phyloP scores from a whole-genome alignment of 2,329 filamentous ascomycete genomes.

The Phyllosticta citriasiana region DNA sequence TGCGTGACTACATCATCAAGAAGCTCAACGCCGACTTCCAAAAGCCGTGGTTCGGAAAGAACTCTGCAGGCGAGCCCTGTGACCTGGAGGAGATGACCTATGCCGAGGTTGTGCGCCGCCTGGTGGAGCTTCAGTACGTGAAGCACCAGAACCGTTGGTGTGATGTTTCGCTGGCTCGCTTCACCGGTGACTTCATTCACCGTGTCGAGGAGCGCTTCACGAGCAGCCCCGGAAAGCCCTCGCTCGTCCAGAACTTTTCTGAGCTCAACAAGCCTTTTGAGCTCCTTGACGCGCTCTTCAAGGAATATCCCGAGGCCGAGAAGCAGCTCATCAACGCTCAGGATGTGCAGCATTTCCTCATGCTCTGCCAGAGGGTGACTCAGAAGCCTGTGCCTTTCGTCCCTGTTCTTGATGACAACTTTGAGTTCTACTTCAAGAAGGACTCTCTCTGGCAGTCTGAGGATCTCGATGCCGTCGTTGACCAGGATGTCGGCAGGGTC shows the following conservation, averaged over 20 bases:
- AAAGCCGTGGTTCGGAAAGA: constrained; percentile 40
- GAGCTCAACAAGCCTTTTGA: constrained; percentile 77
- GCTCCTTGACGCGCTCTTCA: constrained; percentile 67
- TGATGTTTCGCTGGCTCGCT: constrained; percentile 59
- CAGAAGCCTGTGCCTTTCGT: constrained; percentile 98
- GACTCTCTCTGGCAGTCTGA: constrained; percentile 99
- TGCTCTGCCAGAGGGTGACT: constrained; percentile 79
- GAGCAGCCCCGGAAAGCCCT: constrained; percentile 57
- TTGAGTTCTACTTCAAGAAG: constrained; percentile 99
- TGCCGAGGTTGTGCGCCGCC: constrained; percentile 34
- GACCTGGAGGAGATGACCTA: constrained; percentile 42
- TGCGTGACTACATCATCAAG: constrained; percentile 36
- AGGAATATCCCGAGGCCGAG: constrained; percentile 76
- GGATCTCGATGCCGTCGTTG: constrained; percentile 90
- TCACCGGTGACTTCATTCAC: constrained; percentile 93
- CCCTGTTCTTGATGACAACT: constrained; percentile 88
- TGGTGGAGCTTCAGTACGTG: constrained; percentile 39
- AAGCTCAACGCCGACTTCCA: constrained; percentile 40
- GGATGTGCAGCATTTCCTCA: constrained; percentile 92
- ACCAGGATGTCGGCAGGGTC: constrained; percentile 88
- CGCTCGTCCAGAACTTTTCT: constrained; percentile 78
- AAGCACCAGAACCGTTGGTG: constrained; percentile 37
- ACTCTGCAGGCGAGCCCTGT: constrained; percentile 32
- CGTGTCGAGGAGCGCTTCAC: constrained; percentile 96
- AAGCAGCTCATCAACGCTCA: constrained; percentile 94